Evolutionary conservation across 2,329 filamentous ascomycete species (phyloP).

Genomic region (Tolypocladium guangdongense): DNA sequence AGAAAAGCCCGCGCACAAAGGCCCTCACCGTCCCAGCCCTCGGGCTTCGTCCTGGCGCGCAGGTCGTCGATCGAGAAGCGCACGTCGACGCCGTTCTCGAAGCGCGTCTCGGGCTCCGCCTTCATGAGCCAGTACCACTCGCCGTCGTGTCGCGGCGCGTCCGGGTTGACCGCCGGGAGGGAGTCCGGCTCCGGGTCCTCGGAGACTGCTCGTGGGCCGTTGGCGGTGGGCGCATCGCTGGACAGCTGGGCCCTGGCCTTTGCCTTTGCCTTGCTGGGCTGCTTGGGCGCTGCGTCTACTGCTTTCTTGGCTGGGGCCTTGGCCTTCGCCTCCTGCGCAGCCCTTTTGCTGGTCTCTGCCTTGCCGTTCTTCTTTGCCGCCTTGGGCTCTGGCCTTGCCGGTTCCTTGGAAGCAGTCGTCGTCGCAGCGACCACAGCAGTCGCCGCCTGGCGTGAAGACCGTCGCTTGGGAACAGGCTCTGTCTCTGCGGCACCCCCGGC

Average conservation of each 20-base stretch:
- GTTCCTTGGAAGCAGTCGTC: neutral
- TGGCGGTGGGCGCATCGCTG: neutral
- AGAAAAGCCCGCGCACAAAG: neutral
- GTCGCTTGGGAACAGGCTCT: conserved; percentile 14
- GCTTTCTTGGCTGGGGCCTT: neutral
- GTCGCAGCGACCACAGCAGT: conserved; percentile 1
- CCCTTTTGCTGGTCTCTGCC: neutral
- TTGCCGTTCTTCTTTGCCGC: neutral
- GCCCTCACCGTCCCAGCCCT: conserved; percentile 79
- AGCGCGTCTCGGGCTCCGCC: conserved; percentile 75
- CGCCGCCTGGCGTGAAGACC: conserved; percentile 15
- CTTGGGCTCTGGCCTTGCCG: neutral
- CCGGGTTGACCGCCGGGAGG: conserved; percentile 25
- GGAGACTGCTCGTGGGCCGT: conserved; percentile 7
- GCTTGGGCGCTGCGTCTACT: neutral
- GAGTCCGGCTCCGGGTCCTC: conserved; percentile 19
- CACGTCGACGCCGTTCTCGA: conserved; percentile 81
- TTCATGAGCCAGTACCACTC: conserved; percentile 70
- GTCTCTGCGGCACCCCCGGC: conserved; percentile 1
- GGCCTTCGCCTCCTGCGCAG: neutral
- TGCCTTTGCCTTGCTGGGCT: neutral
- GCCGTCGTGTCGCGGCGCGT: conserved; percentile 27
- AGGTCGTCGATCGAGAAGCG: conserved; percentile 93
- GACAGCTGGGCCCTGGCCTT: neutral
- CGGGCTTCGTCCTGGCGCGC: conserved; percentile 57